Evolutionary conservation across 345 rosid species (phyloP), one percentile per base, ranked within the genome.

Genomic region (thale cress (Arabidopsis thaliana)): DNA sequence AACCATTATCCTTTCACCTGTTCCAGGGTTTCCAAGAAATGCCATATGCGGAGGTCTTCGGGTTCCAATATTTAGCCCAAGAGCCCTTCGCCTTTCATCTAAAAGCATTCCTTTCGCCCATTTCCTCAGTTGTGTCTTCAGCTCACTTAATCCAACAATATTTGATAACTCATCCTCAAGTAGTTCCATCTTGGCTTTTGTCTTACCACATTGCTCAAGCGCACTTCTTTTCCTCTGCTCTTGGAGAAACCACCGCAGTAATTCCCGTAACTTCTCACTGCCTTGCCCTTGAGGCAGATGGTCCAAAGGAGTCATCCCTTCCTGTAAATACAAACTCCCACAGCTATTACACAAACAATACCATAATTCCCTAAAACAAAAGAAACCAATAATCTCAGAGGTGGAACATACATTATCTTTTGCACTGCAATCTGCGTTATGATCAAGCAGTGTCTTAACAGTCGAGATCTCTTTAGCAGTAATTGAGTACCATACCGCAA

Each of bases 41-140:
- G 98, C 97, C 99, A 95, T 95, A 76, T 95, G 99, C 3, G 98
- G 98, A 81, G 97, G 96, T 74, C 89, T 87, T 81, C 98, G 87
- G 42, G 72, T 57, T 3, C 96, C 99, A 76, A 95, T 84, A 82
- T 89, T 93, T 57, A 95, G 66, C 10, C 98, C 98, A 59, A 95
- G 91, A 63, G 98, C 93, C 75, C 83, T 83, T 33, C 99, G 90
- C 83, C 90, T 89, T 82, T 95, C 99, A 86, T 95, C 99, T 84
- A 95, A 84, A 81, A 95, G 91, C 98, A 93, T 89, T 72, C 99
- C 98, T 85, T 89, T 95, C 0, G 94, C 98, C 99, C 98, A 93
- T 84, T 89, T 95, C 68, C 96, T 83, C 55, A 95, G 84, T 72
- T 95, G 99, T 70, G 84, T 67, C 89, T 90, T 96, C 61, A 96